These are phyloP conservation scores for Leptoxyphium fumago DNA, from an alignment of 2,329 filamentous ascomycete genomes.

Conservation along the genomic window DNA sequence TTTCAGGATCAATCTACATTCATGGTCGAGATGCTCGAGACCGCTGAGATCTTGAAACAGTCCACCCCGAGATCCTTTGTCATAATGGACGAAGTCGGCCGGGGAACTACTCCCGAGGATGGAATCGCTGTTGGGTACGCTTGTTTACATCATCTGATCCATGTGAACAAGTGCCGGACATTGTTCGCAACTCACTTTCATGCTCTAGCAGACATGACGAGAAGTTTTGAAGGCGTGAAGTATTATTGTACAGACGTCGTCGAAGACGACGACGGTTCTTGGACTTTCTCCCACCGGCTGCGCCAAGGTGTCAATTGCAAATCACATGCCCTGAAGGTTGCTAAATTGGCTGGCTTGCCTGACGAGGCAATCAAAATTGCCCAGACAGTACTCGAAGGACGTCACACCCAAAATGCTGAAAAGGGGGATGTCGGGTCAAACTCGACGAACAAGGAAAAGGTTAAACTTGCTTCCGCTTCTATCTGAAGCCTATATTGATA, in stretches of 20 bases:
- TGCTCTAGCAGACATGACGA: conserved; percentile 60
- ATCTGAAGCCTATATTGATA: no score
- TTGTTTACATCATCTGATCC: conserved; percentile 68
- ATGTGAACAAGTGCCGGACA: conserved; percentile 60
- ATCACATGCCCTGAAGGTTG: conserved; percentile 93
- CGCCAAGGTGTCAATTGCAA: conserved; percentile 67
- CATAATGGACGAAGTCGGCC: conserved; percentile 96
- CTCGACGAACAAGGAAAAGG: no score
- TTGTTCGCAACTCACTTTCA: conserved; percentile 97
- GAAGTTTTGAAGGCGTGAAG: conserved; percentile 43
- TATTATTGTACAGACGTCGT: conserved; percentile 82
- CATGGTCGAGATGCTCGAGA: conserved; percentile 99
- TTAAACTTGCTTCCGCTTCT: no score
- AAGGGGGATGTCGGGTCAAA: no score
- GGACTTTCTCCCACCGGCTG: conserved; percentile 76
- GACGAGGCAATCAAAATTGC: conserved; percentile 57
- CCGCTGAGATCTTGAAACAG: conserved; percentile 71
- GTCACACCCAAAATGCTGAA: no score
- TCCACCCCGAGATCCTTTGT: conserved; percentile 74
- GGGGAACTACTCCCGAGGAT: conserved; percentile 87
- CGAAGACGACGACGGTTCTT: conserved; percentile 51
- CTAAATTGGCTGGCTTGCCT: conserved; percentile 65
- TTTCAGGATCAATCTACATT: conserved; percentile 92
- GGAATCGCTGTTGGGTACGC: conserved; percentile 83
- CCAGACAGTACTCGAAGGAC: conserved; percentile 35